These are phyloP conservation scores for Otatea glauca DNA, from an alignment of 176 grass and related monocot genomes.

Conservation along the genomic window DNA sequence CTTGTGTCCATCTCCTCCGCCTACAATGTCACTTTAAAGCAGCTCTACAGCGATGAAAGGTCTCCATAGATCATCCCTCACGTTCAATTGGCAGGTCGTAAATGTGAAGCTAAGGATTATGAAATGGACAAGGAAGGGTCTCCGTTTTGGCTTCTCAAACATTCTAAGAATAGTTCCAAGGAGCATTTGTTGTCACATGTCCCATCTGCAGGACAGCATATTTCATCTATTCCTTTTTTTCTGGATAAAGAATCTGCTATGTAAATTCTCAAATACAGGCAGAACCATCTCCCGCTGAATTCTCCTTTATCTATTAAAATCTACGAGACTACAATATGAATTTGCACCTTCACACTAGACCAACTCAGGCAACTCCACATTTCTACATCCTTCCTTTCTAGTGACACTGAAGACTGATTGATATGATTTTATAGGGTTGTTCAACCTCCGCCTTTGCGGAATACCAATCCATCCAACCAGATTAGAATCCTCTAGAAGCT, in stretches of 20 bases:
- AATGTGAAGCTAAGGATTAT: neutral
- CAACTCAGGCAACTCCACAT: neutral
- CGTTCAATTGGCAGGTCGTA: neutral
- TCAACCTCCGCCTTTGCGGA: neutral
- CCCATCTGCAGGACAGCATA: neutral
- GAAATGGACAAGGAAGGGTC: neutral
- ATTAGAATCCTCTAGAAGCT: neutral
- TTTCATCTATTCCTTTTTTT: neutral
- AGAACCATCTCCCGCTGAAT: neutral
- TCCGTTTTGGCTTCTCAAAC: neutral
- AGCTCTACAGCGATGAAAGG: neutral
- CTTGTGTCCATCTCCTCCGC: neutral
- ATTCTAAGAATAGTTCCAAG: neutral
- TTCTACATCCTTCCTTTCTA: neutral
- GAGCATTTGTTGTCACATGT: slow-evolving; percentile 14
- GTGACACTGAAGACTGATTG: neutral
- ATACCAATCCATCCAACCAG: neutral
- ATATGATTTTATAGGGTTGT: neutral
- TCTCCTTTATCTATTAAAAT: neutral
- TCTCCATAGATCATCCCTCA: neutral
- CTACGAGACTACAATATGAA: neutral
- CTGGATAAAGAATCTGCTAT: neutral
- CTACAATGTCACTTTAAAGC: neutral
- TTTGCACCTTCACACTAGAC: neutral
- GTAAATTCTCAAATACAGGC: neutral